Base-by-base conservation (phyloP, 768 basidiomycete genomes). In the Fibroporia radiculosa region DNA sequence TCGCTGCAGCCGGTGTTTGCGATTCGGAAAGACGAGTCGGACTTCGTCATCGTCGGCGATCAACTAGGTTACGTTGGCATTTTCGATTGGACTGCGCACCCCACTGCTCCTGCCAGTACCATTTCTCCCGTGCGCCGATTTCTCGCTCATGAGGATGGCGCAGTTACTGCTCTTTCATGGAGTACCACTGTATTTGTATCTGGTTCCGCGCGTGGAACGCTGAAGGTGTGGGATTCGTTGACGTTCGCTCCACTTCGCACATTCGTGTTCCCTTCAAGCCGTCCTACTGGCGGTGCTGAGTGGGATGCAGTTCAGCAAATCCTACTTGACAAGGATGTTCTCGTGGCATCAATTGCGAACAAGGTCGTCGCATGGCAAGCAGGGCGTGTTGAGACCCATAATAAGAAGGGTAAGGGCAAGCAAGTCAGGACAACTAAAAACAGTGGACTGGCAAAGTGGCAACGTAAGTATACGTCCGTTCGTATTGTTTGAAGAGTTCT, bases 301-400 rank as follows among this genome's bases (percentile, higher is more conserved):
- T 57, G 62, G 55, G 71, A 71, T 48, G 55, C 56, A 1, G 80
- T 86, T 14, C 66, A 65, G 26, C 75, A 77, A 54, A 78, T 91
- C 25, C 45, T 80, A 10, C 53, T 90, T 6, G 70, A 71, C 33
- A 59, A 70, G 3, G 74, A 84, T 40, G 61, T 77, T 10, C 46
- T 91, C 19, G 57, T 88, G 35, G 78, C 76, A 10, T 67, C 68
- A 25, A 72, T 82, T 3, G 85, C 79, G 7, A 76, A 74, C 47
- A 64, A 72, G 32, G 75, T 86, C 2, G 64, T 84, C 59, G 71
- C 80, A 1, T 91, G 85, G 83, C 75, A 72, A 52, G 77, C 79
- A 4, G 82, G 77, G 3, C 67, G 65, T 1, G 65, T 70, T 10
- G 59, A 58, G 61, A 62, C 52, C 63, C 59, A 56, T 54, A 53